phyloP scores from a whole-genome alignment of 2,329 filamentous ascomycete species.

The Incumbomyces lentus region DNA sequence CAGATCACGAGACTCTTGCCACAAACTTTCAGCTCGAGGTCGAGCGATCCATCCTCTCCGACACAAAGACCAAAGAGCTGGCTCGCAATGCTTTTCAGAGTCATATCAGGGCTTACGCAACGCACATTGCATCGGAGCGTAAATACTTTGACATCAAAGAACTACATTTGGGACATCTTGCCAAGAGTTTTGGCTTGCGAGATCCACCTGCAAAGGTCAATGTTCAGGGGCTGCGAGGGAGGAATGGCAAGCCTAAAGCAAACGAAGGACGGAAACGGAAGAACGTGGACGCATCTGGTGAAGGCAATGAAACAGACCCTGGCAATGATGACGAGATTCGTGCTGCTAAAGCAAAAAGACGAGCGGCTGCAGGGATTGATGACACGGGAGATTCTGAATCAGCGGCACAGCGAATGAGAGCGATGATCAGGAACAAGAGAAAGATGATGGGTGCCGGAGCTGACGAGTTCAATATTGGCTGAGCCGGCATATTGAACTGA shows the following conservation, averaged over 20 bases:
- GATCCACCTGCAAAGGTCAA: constrained; percentile 77
- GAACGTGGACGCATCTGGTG: constrained; percentile 10
- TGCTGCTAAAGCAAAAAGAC: constrained; percentile 6
- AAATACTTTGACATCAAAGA: constrained; percentile 83
- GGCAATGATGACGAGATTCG: constrained; percentile 21
- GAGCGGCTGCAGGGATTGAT: constrained; percentile 12
- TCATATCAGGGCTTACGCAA: constrained; percentile 89
- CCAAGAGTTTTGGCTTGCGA: constrained; percentile 83
- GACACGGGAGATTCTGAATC: constrained; percentile 31
- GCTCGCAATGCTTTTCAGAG: constrained; percentile 80
- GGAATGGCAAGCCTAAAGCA: constrained; percentile 37
- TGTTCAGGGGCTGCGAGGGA: constrained; percentile 38
- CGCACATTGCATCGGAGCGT: constrained; percentile 77
- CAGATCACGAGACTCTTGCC: constrained; percentile 53
- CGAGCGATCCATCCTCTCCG: constrained; percentile 55
- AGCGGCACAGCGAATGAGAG: constrained; percentile 44
- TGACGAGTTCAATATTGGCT: constrained; percentile 50
- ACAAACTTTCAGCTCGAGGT: constrained; percentile 58
- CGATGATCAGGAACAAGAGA: constrained; percentile 40
- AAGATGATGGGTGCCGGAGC: constrained; percentile 42
- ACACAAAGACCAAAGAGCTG: constrained; percentile 62
- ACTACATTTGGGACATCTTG: constrained; percentile 82
- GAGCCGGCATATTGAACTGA: too few species aligned
- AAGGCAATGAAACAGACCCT: constrained; percentile 24
- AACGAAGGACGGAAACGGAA: constrained; percentile 24